Percentiles rank a stretch among this genome's conserved stretches.
phyloP scores from a whole-genome alignment of 805 yeast species.

The Pichia nakasei region DNA sequence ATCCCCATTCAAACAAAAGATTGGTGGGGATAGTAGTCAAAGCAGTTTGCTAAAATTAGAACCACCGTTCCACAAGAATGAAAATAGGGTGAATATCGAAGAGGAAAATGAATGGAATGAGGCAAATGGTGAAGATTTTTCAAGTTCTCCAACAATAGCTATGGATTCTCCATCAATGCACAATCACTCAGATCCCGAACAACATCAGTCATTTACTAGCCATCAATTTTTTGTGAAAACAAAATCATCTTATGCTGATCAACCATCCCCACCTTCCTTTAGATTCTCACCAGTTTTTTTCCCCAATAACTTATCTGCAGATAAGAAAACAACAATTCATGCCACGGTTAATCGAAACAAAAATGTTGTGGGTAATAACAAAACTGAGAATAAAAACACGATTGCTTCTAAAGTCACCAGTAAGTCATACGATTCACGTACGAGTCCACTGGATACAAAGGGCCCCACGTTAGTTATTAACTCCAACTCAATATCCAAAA shows the following conservation, averaged over 20 bases:
- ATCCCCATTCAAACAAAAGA: background rate
- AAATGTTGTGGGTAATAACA: too few relatives aligned
- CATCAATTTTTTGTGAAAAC: background rate
- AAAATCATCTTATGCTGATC: background rate
- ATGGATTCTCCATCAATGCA: slow-evolving; percentile 17
- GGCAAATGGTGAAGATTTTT: background rate
- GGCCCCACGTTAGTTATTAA: too few relatives aligned
- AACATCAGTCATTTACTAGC: background rate
- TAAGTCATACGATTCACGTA: too few relatives aligned
- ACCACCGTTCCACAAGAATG: background rate
- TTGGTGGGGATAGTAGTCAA: too few relatives aligned
- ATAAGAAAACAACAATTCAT: too few relatives aligned
- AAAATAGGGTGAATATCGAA: background rate
- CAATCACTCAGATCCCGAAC: background rate
- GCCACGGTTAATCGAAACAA: too few relatives aligned
- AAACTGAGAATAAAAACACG: too few relatives aligned
- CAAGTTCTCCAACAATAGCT: slow-evolving; percentile 13
- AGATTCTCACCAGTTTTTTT: background rate
- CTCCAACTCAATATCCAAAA: too few relatives aligned
- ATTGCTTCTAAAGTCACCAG: too few relatives aligned
- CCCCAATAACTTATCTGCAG: background rate
- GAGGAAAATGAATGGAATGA: slow-evolving; percentile 1
- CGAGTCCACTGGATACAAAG: too few relatives aligned
- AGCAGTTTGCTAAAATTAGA: too few relatives aligned
- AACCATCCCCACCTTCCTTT: background rate